Percentiles rank a stretch among this genome's conserved stretches.
These are phyloP conservation scores for Puya raimondii DNA, from an alignment of 176 grass and related monocot species.

Conservation along the genomic window DNA sequence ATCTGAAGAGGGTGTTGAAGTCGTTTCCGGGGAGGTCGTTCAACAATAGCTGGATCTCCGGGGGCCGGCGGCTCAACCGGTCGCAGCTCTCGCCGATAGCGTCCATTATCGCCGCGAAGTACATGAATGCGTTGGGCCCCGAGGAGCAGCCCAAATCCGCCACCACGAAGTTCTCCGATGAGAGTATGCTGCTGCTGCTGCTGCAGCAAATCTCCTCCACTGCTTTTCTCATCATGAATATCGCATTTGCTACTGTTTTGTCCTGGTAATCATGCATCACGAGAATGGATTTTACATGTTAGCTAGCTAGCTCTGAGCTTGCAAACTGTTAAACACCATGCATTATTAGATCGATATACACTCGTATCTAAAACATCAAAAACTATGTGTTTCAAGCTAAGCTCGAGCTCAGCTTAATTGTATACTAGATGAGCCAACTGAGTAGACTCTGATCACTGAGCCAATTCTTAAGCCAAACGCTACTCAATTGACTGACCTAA, in stretches of 20 bases:
- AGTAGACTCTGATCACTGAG: too few relatives aligned
- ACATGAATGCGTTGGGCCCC: constrained; percentile 2
- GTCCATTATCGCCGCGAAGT: constrained; percentile 6
- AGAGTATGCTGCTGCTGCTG: too few relatives aligned
- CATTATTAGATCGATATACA: too few relatives aligned
- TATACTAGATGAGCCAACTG: too few relatives aligned
- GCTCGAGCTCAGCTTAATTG: too few relatives aligned
- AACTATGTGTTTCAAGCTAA: too few relatives aligned
- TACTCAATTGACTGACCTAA: too few relatives aligned
- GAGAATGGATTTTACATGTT: neutral
- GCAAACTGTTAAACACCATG: too few relatives aligned
- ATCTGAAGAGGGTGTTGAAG: constrained; percentile 13
- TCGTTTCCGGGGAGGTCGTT: neutral
- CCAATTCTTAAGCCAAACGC: too few relatives aligned
- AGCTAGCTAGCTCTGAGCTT: too few relatives aligned
- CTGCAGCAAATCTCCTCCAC: neutral
- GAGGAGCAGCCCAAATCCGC: constrained; percentile 16
- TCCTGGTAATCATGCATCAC: neutral
- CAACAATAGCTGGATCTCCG: constrained; percentile 16
- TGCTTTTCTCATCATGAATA: neutral
- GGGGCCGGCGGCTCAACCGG: neutral
- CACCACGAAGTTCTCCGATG: too few relatives aligned
- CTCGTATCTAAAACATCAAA: too few relatives aligned
- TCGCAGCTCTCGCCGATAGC: neutral
- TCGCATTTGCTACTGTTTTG: neutral